Evolutionary conservation across 2,329 filamentous ascomycete species (phyloP), one percentile per base, ranked within the genome.

Genomic region (Microcera coccophila): DNA sequence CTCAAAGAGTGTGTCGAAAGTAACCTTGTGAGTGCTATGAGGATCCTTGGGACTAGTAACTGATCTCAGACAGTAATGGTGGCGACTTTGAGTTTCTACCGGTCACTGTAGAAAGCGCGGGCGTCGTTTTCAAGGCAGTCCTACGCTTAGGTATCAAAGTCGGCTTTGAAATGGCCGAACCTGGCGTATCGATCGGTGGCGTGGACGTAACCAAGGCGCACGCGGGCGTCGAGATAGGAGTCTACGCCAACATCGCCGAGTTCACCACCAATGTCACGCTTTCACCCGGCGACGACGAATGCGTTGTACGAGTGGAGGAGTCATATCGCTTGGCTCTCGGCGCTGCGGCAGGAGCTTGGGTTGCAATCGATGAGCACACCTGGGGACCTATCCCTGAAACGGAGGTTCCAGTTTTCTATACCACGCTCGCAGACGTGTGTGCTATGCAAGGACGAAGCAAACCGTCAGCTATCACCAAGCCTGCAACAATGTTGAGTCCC

Each of bases 51-150:
- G 15, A 24, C 20, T 15, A 17, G 5, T 17, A 10, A 36, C 15
- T 19, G 10, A 17, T 19, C 14, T 28, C 26, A 11, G 32, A 16
- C 12, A 78, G 74, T 34, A 70, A 73, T 4, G 75, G 75, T 5
- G 77, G 72, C 1, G 58, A 68, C 12, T 80, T 79, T 45, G 75
- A 79, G 42, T 79, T 79, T 43, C 67, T 81, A 1, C 77, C 78
- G 0, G 72, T 81, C 3, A 74, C 65, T 0, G 60, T 80, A 22
- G 59, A 69, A 45, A 69, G 63, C 21, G 67, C 65, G 1, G 52
- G 56, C 5, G 67, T 67, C 1, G 52, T 70, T 0, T 58, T 81
- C 9, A 68, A 64, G 1, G 76, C 73, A 0, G 58, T 70, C 1
- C 63, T 81, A 1, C 71, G 73, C 4, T 48, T 79, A 2, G 70